Evolutionary conservation across 1,284 basidiomycete species (phyloP).

Genomic region (Lignosus rhinocerotis): DNA sequence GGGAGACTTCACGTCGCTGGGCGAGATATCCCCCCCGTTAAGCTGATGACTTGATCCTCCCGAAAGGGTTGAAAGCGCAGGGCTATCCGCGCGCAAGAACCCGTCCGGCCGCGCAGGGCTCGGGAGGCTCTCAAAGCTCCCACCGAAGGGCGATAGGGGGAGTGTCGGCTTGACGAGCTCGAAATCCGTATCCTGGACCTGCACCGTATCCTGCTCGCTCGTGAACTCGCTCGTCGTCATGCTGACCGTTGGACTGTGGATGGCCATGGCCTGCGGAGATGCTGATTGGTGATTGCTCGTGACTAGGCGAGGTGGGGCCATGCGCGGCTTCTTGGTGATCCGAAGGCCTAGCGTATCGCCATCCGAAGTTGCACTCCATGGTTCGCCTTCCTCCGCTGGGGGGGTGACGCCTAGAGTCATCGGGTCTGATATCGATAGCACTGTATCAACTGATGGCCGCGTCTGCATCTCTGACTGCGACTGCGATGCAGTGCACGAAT

Average conservation of each 20-base stretch:
- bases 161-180: constrained; percentile 68
- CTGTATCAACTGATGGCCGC: constrained; percentile 19
- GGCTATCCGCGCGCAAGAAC: constrained; percentile 48
- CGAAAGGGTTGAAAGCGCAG: constrained; percentile 47
- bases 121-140: constrained; percentile 48
- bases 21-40: constrained; percentile 1
- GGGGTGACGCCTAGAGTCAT: background rate
- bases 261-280: constrained; percentile 2
- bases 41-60: constrained; percentile 16
- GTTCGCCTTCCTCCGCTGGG: constrained; percentile 9
- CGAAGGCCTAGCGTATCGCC: constrained; percentile 11
- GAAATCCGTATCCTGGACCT: constrained; percentile 79
- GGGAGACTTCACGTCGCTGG: background rate
- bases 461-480: background rate
- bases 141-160: constrained; percentile 42
- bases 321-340: constrained; percentile 15
- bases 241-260: constrained; percentile 36
- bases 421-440: constrained; percentile 3
- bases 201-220: constrained; percentile 50
- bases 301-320: constrained; percentile 18
- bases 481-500: constrained; percentile 12
- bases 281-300: constrained; percentile 9
- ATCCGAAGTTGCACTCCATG: background rate
- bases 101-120: constrained; percentile 30
- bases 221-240: constrained; percentile 35